These are phyloP conservation scores for Hypoxylon sp. DNA, from an alignment of 2,329 filamentous ascomycete genomes.

Conservation along the genomic window DNA sequence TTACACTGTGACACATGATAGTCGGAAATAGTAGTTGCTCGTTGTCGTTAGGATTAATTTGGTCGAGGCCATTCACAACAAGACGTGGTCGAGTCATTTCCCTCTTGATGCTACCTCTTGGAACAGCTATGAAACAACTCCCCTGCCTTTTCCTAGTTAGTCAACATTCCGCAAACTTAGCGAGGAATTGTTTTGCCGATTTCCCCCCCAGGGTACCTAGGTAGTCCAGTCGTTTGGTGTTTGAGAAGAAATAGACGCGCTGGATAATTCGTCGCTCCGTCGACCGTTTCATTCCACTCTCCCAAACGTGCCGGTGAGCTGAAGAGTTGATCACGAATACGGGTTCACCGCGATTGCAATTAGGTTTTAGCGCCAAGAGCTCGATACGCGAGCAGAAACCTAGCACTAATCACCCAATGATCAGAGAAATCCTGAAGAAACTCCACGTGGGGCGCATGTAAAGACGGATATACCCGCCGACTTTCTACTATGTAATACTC, in stretches of 20 bases:
- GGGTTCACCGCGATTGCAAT: conserved; percentile 18
- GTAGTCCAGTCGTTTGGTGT: neutral
- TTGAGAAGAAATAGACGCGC: neutral
- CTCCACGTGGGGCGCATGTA: conserved; percentile 25
- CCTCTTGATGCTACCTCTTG: conserved; percentile 35
- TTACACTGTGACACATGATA: neutral
- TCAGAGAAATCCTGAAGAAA: conserved; percentile 22
- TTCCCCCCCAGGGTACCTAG: neutral
- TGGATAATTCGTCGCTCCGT: neutral
- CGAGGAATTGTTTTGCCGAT: neutral
- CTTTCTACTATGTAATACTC: conserved; percentile 1
- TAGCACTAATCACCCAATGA: conserved; percentile 29
- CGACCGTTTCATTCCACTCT: neutral
- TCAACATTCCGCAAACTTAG: neutral
- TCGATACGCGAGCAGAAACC: conserved; percentile 38
- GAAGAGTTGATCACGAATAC: neutral
- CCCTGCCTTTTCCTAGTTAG: conserved; percentile 3
- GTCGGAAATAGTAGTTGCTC: too few relatives aligned
- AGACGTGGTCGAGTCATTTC: conserved; percentile 23
- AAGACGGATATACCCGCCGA: conserved; percentile 31
- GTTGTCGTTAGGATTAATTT: neutral
- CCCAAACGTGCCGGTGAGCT: neutral
- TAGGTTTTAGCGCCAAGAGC: conserved; percentile 26
- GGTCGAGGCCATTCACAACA: conserved; percentile 23
- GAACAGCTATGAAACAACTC: conserved; percentile 21